Evolutionary conservation across 306 rosid species (phyloP).

Genomic region (Lathyrus oleraceus): DNA sequence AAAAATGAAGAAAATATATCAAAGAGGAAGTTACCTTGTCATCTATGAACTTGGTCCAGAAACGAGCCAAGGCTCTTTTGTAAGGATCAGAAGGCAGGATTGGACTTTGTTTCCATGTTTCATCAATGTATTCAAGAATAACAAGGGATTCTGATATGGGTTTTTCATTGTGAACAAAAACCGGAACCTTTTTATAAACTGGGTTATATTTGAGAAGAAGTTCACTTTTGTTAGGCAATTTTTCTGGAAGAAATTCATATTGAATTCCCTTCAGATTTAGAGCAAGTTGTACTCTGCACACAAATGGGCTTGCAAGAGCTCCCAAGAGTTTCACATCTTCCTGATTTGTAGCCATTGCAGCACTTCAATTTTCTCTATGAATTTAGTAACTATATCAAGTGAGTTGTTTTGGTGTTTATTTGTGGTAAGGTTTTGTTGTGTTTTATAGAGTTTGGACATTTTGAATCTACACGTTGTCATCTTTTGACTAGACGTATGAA

Average conservation of each 20-base stretch:
- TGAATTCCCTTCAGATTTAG: conserved; percentile 58
- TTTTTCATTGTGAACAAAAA: not conserved
- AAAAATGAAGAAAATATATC: not conserved
- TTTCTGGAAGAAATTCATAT: conserved; percentile 44
- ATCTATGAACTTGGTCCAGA: conserved; percentile 62
- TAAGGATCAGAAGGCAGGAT: conserved; percentile 26
- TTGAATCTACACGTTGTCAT: not conserved
- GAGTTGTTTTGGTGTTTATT: not conserved
- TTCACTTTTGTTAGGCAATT: conserved; percentile 43
- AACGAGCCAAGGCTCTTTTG: conserved; percentile 54
- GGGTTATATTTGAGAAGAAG: conserved; percentile 59
- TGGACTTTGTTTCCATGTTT: not conserved
- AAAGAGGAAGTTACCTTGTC: conserved; percentile 49
- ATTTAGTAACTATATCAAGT: not conserved
- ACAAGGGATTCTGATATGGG: conserved; percentile 9
- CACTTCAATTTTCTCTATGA: not conserved
- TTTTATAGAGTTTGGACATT: conserved; percentile 3
- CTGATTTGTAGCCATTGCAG: conserved; percentile 26
- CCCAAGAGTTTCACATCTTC: conserved; percentile 48
- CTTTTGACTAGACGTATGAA: not conserved
- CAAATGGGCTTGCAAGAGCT: conserved; percentile 44
- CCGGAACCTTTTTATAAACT: conserved; percentile 56
- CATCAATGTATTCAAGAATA: conserved; percentile 24
- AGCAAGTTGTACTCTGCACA: conserved; percentile 48
- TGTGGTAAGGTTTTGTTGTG: not conserved